Conservation (phyloP, 2,329 filamentous ascomycete genomes). For the Cladosporium sp. region DNA sequence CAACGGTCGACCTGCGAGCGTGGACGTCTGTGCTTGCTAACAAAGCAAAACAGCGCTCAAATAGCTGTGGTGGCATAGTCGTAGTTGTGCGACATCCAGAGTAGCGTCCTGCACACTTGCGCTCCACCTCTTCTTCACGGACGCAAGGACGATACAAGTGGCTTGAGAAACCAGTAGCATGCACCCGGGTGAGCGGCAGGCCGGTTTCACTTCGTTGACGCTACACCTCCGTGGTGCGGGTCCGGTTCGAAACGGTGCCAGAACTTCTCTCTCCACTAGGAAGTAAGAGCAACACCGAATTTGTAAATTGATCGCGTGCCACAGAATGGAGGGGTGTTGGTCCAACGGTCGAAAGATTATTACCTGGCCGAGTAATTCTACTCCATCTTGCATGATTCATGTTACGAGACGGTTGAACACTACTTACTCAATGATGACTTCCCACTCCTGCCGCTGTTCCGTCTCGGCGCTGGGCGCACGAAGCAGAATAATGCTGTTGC, state of each 20-base stretch:
- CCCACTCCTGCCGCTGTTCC: not conserved
- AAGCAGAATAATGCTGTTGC: not conserved
- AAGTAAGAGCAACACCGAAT: not conserved
- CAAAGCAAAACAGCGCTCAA: not conserved
- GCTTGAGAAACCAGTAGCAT: not conserved
- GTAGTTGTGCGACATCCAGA: too few species aligned
- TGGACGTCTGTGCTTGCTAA: not conserved
- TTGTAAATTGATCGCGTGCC: not conserved
- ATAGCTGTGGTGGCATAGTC: not conserved
- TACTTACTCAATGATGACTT: not conserved
- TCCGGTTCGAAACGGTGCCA: not conserved
- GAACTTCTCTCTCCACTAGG: not conserved
- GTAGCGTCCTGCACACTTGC: too few species aligned
- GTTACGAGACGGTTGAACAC: not conserved
- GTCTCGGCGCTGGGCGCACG: not conserved
- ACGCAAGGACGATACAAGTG: not conserved
- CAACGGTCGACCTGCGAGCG: not conserved
- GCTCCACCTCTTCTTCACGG: not conserved
- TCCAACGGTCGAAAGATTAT: not conserved
- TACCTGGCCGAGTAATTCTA: not conserved
- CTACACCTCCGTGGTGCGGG: not conserved
- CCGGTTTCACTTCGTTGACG: not conserved
- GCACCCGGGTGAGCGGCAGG: not conserved
- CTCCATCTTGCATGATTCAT: not conserved
- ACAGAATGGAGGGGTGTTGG: not conserved